phyloP scores from a whole-genome alignment of 768 basidiomycete genomes.

The Mycena belliarum region DNA sequence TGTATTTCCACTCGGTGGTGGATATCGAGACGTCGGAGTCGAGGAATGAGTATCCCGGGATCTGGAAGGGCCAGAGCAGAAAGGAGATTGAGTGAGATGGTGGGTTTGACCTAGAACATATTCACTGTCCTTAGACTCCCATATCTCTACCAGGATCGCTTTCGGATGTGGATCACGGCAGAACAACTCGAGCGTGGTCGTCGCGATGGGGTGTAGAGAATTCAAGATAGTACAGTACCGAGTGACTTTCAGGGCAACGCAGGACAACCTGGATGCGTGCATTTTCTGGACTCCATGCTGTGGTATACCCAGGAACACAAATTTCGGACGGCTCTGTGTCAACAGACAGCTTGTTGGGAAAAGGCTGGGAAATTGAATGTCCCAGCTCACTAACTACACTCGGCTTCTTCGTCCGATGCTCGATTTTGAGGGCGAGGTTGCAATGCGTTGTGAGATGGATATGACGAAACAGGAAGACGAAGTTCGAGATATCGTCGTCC shows the following conservation, averaged over 20 bases:
- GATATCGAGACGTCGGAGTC: not conserved
- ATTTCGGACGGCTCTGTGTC: not conserved
- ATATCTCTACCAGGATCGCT: not conserved
- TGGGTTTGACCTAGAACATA: not conserved
- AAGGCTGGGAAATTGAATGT: not conserved
- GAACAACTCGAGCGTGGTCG: not conserved
- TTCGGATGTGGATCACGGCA: not conserved
- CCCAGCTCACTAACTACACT: not conserved
- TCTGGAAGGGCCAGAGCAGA: not conserved
- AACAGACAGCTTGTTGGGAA: not conserved
- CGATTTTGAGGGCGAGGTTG: conserved; percentile 1
- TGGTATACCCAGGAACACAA: not conserved
- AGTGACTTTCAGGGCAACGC: not conserved
- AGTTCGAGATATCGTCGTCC: conserved; percentile 4
- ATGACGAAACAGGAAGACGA: conserved; percentile 10
- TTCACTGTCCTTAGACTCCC: conserved; percentile 1
- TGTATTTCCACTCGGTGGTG: not conserved
- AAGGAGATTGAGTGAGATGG: conserved; percentile 3
- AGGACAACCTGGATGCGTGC: not conserved
- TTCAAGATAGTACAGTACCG: not conserved
- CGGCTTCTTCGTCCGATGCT: not conserved
- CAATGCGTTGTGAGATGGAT: conserved; percentile 1
- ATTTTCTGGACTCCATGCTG: not conserved
- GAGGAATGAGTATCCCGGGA: not conserved
- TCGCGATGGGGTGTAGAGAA: not conserved